phyloP scores from a whole-genome alignment of 179 eudicot species.

The Vitellaria paradoxa region DNA sequence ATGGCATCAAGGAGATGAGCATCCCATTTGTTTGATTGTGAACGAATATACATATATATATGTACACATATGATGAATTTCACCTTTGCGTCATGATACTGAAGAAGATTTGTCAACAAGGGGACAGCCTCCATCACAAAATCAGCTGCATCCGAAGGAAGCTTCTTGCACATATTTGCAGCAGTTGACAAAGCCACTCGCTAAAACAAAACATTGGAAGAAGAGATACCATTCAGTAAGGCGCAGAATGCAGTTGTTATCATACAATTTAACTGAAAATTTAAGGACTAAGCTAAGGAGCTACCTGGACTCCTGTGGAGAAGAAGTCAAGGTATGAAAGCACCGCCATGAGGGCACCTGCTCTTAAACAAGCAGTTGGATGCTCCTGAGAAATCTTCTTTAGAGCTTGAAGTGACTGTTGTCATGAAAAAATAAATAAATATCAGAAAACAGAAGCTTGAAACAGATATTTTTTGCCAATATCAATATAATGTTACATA shows the following conservation, averaged over 20 bases:
- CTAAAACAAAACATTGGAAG: constrained; percentile 34
- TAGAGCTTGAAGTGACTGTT: constrained; percentile 94
- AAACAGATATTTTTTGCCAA: neutral
- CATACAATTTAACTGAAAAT: neutral
- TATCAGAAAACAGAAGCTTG: constrained; percentile 5
- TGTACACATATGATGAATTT: constrained; percentile 6
- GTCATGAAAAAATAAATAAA: neutral
- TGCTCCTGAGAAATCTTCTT: constrained; percentile 98
- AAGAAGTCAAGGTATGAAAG: constrained; percentile 97
- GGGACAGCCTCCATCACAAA: constrained; percentile 99
- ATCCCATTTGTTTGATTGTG: neutral
- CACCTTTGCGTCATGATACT: constrained; percentile 96
- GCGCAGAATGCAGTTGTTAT: neutral
- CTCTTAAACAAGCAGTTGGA: constrained; percentile 98
- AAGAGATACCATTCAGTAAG: neutral
- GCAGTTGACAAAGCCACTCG: constrained; percentile 97
- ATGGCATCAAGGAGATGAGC: neutral
- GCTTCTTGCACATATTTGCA: constrained; percentile 99
- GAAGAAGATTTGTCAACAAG: constrained; percentile 86
- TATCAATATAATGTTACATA: neutral
- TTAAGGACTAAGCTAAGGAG: neutral
- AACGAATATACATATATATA: neutral
- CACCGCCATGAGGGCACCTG: constrained; percentile 99
- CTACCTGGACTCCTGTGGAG: constrained; percentile 97
- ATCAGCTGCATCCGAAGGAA: constrained; percentile 97